Evolutionary conservation across 1,139 yeast genomes (phyloP).

Genomic region (Diutina scorzettiae): DNA sequence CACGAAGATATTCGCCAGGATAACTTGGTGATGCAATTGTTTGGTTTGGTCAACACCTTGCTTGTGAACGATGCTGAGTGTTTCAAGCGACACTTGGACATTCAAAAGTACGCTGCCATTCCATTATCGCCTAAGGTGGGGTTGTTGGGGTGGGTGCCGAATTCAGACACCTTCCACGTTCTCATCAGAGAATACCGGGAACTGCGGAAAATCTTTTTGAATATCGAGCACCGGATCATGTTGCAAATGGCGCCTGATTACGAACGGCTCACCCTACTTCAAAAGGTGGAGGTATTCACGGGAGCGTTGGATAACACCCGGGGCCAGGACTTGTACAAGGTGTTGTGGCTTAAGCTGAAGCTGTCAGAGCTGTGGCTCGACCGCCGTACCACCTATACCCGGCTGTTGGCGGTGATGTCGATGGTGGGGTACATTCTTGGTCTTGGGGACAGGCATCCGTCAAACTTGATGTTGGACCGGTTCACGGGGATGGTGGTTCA

Average conservation of each 20-base stretch:
- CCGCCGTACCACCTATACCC: constrained; percentile 88
- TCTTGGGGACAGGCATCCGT: constrained; percentile 95
- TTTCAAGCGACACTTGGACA: constrained; percentile 88
- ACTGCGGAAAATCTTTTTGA: constrained; percentile 74
- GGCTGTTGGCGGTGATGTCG: constrained; percentile 96
- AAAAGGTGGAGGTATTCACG: constrained; percentile 93
- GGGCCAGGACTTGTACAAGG: constrained; percentile 93
- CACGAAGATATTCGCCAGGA: constrained; percentile 98
- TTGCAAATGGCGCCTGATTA: constrained; percentile 97
- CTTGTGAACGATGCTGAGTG: constrained; percentile 88
- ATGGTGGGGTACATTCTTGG: constrained; percentile 97
- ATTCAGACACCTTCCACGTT: constrained; percentile 92
- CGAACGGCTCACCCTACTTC: constrained; percentile 75
- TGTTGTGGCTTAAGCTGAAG: constrained; percentile 89
- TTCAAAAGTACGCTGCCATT: constrained; percentile 84
- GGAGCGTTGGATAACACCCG: constrained; percentile 91
- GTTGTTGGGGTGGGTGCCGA: constrained; percentile 91
- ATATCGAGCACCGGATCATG: constrained; percentile 93
- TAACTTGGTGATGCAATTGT: constrained; percentile 93
- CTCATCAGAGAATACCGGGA: constrained; percentile 88
- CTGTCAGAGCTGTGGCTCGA: constrained; percentile 98
- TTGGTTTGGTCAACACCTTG: constrained; percentile 87
- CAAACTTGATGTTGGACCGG: constrained; percentile 90
- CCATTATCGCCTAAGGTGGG: constrained; percentile 98
- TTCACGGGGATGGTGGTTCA: constrained; percentile 92